These are phyloP conservation scores for Naegleria gruberi DNA, from an alignment of 208 protist species.

Conservation along the genomic window DNA sequence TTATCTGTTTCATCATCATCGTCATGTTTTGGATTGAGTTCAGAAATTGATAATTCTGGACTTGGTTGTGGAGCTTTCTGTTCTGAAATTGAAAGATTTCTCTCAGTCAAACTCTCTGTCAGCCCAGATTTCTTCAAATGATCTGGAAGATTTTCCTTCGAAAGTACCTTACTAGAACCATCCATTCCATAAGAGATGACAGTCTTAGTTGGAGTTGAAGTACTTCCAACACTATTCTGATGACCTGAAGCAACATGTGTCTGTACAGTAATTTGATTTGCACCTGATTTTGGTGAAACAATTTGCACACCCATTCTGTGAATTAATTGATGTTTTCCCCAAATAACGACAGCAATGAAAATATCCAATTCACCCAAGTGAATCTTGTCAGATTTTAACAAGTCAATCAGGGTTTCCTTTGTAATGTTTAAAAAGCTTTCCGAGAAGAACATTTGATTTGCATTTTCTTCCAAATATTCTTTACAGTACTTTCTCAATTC, in stretches of 20 bases:
- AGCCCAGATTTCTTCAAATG: too few relatives aligned
- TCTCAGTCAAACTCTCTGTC: background rate
- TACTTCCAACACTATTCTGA: background rate
- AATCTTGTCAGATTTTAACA: background rate
- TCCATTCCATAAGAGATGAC: background rate
- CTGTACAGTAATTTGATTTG: background rate
- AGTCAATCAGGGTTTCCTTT: background rate
- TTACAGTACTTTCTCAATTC: constrained; percentile 2
- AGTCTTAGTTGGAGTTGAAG: background rate
- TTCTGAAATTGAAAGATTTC: background rate
- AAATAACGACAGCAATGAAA: background rate
- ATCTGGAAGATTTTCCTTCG: background rate
- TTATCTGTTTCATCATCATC: background rate
- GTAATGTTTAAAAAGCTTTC: background rate
- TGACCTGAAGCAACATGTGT: background rate
- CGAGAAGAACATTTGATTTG: background rate
- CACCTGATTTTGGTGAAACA: background rate
- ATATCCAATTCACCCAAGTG: background rate
- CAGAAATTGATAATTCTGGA: background rate
- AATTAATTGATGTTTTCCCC: background rate
- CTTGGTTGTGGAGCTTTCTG: background rate
- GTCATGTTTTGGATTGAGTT: background rate
- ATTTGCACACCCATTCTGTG: background rate
- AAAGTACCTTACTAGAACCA: background rate
- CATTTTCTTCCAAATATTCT: background rate